phyloP scores from a whole-genome alignment of 2,329 filamentous ascomycete species.

The Aureobasidium lini region DNA sequence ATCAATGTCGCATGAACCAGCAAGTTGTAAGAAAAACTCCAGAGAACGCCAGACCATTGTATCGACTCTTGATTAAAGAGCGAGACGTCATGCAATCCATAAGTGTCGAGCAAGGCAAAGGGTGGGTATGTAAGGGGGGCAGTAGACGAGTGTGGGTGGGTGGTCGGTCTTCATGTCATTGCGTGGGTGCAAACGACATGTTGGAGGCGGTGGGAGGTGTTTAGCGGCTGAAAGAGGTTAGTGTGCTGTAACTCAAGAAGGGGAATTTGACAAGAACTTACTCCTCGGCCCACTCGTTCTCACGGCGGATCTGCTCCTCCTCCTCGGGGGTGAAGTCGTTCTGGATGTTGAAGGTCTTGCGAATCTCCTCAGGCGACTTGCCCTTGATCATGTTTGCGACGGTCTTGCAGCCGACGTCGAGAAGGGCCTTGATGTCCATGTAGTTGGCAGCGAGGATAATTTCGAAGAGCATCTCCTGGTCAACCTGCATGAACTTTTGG shows the following conservation, averaged over 20 bases:
- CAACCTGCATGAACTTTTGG: constrained; percentile 99
- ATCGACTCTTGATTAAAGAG: constrained; percentile 1
- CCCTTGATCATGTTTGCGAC: constrained; percentile 99
- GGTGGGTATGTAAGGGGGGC: neutral
- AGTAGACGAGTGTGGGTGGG: neutral
- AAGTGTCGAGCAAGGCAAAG: constrained; percentile 3
- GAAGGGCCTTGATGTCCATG: constrained; percentile 94
- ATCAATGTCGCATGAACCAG: neutral
- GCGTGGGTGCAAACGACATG: neutral
- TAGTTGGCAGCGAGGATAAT: constrained; percentile 98
- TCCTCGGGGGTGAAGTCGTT: constrained; percentile 99
- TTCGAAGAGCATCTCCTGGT: constrained; percentile 99
- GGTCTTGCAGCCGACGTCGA: constrained; percentile 98
- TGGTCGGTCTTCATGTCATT: neutral
- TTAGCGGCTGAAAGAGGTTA: constrained; percentile 9
- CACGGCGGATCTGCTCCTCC: constrained; percentile 76
- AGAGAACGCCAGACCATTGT: constrained; percentile 2
- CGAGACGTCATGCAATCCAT: constrained; percentile 6
- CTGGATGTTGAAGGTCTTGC: constrained; percentile 99
- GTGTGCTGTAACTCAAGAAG: neutral
- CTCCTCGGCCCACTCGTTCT: constrained; percentile 45
- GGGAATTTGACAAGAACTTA: neutral
- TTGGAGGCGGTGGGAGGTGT: neutral
- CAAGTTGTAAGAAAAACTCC: constrained; percentile 4
- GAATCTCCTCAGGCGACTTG: constrained; percentile 97